A percentile compares a stretch with the other conserved stretches of the same genome.
Conservation (phyloP, 2,329 filamentous ascomycete genomes). For the Ophiocordyceps australis region DNA sequence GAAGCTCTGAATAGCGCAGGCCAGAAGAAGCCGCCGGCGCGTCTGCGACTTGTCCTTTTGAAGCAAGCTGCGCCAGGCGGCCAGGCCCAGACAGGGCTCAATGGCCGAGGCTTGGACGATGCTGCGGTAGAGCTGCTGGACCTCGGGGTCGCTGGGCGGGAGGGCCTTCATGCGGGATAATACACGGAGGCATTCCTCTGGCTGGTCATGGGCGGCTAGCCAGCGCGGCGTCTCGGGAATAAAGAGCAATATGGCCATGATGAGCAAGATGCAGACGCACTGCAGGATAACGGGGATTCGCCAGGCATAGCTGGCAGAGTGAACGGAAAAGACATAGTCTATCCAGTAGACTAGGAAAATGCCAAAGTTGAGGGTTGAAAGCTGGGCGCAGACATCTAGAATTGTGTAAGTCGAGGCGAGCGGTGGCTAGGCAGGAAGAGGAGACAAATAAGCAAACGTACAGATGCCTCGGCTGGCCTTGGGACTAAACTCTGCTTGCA, state of each 20-base stretch:
- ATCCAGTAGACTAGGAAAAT: conserved; percentile 27
- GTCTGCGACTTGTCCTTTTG: conserved; percentile 14
- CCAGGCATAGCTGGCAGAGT: conserved; percentile 15
- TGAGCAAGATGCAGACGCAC: conserved; percentile 18
- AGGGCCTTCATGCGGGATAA: conserved; percentile 14
- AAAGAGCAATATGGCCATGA: conserved; percentile 16
- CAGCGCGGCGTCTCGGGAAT: conserved; percentile 24
- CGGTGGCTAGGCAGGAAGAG: neutral
- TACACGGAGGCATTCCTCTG: conserved; percentile 16
- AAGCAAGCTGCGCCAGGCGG: conserved; percentile 12
- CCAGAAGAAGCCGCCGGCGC: conserved; percentile 11
- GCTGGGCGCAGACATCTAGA: conserved; percentile 23
- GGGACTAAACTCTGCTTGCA: conserved; percentile 22
- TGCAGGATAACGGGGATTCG: conserved; percentile 22
- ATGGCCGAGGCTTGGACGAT: conserved; percentile 14
- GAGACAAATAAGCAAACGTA: conserved; percentile 3
- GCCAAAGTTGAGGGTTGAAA: conserved; percentile 27
- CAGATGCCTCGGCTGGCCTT: conserved; percentile 17
- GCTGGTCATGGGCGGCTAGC: conserved; percentile 17
- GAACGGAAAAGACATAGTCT: conserved; percentile 19
- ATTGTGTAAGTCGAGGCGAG: neutral
- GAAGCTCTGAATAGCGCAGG: conserved; percentile 11
- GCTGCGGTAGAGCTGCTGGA: conserved; percentile 8
- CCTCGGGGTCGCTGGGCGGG: conserved; percentile 6
- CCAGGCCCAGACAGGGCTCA: conserved; percentile 12